These are phyloP conservation scores for Mollisiaceae sp. DNA, from an alignment of 2,329 filamentous ascomycete species.

Conservation along the genomic window DNA sequence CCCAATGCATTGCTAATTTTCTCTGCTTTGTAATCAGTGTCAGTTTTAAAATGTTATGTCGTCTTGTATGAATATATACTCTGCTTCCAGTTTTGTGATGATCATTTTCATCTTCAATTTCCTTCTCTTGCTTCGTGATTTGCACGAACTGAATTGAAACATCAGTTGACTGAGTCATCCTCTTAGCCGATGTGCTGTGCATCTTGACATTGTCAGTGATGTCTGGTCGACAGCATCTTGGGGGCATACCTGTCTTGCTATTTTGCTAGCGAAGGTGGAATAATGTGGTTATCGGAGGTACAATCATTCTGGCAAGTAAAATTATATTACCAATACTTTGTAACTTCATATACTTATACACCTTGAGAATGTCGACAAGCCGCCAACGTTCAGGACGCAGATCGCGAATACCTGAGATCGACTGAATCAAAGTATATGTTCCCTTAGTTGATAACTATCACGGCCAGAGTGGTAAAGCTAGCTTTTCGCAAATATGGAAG, in stretches of 20 bases:
- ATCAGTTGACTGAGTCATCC: neutral
- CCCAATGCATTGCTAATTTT: slow-evolving; percentile 12
- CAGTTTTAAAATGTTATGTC: neutral
- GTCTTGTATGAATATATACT: neutral
- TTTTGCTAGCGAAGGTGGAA: neutral
- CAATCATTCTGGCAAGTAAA: no score
- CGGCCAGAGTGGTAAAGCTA: neutral
- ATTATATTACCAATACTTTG: no score
- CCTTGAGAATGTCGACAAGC: slow-evolving; percentile 1
- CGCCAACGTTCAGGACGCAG: slow-evolving; percentile 6
- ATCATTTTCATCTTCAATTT: slow-evolving; percentile 11
- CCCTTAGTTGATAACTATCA: neutral
- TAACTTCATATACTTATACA: neutral
- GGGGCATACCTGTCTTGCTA: neutral
- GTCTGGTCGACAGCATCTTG: neutral
- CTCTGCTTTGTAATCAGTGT: neutral
- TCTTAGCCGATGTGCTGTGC: slow-evolving; percentile 5
- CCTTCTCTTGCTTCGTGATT: slow-evolving; percentile 14
- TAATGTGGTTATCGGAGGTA: neutral
- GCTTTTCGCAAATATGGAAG: neutral
- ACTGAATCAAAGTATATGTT: slow-evolving; percentile 11
- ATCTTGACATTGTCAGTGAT: neutral
- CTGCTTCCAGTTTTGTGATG: slow-evolving; percentile 11
- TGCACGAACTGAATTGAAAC: slow-evolving; percentile 8
- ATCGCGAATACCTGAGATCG: slow-evolving; percentile 1